Percentiles rank a stretch among this genome's conserved stretches.
Conservation (phyloP, 78 protist species). For the Monosiga brevicollis region DNA sequence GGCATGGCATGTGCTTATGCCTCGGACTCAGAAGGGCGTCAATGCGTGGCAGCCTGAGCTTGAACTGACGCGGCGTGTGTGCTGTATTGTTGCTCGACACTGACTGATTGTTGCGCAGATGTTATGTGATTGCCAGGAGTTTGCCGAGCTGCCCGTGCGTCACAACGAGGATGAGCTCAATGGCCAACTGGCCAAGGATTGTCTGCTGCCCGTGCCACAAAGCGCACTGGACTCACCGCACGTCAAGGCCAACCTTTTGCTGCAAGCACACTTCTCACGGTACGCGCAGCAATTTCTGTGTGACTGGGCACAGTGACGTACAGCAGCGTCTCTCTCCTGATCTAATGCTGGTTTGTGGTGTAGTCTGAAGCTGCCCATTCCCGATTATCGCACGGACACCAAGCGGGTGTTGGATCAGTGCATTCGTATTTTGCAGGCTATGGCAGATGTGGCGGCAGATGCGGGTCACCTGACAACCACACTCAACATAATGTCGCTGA, state of each 20-base stretch:
- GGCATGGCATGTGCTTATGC: not conserved
- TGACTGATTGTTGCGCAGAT: too few species aligned
- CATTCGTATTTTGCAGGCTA: conserved; percentile 77
- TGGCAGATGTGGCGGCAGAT: conserved; percentile 80
- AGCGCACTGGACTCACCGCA: conserved; percentile 4
- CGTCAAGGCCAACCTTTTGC: conserved; percentile 79
- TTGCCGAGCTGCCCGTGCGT: conserved; percentile 87
- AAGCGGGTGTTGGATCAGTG: conserved; percentile 88
- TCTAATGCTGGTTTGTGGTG: not conserved
- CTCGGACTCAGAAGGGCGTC: too few species aligned
- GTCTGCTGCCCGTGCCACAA: conserved; percentile 36
- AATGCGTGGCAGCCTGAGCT: too few species aligned
- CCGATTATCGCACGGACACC: conserved; percentile 90
- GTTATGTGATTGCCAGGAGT: conserved; percentile 72
- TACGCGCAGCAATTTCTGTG: not conserved
- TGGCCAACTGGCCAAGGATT: conserved; percentile 40
- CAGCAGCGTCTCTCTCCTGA: not conserved
- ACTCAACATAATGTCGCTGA: conserved; percentile 39
- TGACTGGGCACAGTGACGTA: too few species aligned
- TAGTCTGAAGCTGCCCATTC: conserved; percentile 62
- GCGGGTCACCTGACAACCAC: conserved; percentile 48
- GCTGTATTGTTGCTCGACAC: not conserved
- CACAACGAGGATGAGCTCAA: conserved; percentile 96
- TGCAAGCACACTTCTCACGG: conserved; percentile 84
- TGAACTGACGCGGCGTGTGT: not conserved